These are phyloP conservation scores for Megacollybia platyphylla DNA, from an alignment of 1,284 basidiomycete genomes.

Conservation along the genomic window DNA sequence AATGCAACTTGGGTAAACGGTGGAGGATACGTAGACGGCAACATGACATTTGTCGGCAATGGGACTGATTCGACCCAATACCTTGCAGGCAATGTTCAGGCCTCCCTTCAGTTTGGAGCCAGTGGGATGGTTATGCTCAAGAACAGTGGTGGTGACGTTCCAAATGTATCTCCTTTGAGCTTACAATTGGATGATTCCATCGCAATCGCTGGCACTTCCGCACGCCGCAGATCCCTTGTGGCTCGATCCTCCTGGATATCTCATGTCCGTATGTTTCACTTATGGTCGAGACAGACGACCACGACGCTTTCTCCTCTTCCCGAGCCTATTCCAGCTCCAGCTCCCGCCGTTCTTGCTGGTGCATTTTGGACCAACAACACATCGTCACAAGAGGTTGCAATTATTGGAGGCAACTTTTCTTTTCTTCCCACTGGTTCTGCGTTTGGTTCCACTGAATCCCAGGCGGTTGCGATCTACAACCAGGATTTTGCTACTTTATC, in stretches of 20 bases:
- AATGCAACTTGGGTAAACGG: constrained; percentile 55
- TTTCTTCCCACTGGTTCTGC: constrained; percentile 33
- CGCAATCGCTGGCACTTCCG: constrained; percentile 13
- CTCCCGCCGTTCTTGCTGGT: constrained; percentile 78
- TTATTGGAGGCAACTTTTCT: constrained; percentile 88
- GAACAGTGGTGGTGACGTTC: constrained; percentile 43
- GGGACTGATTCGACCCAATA: constrained; percentile 43
- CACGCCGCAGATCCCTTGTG: constrained; percentile 22
- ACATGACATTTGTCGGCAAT: constrained; percentile 61
- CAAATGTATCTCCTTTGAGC: constrained; percentile 45
- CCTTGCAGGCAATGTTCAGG: constrained; percentile 50
- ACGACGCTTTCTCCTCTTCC: constrained; percentile 38
- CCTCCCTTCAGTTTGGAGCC: constrained; percentile 50
- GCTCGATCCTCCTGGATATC: constrained; percentile 38
- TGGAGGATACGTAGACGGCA: constrained; percentile 67
- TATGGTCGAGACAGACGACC: constrained; percentile 43
- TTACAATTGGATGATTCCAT: constrained; percentile 31
- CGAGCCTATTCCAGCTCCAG: constrained; percentile 35
- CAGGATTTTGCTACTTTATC: constrained; percentile 32
- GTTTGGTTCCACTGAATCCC: constrained; percentile 24
- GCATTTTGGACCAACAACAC: constrained; percentile 83
- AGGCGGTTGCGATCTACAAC: constrained; percentile 71
- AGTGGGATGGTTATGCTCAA: constrained; percentile 60
- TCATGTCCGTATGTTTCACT: constrained; percentile 26
- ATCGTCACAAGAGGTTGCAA: constrained; percentile 49